Evolutionary conservation across 1,284 basidiomycete genomes (phyloP), one percentile per base, ranked within the genome.

Genomic region (Erythrobasidium hasegawianum): DNA sequence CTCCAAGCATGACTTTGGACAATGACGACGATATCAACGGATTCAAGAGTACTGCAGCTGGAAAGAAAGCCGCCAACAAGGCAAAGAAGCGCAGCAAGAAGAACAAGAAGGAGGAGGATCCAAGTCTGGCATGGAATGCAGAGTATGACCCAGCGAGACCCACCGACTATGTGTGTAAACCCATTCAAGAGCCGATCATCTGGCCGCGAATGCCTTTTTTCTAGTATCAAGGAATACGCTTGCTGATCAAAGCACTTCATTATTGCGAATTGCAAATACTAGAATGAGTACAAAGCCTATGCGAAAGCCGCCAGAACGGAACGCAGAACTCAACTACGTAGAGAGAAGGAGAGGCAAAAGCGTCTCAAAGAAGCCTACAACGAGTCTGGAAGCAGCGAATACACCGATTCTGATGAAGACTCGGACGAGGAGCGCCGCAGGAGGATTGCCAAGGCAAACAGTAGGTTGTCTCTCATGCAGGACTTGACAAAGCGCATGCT

Each of bases 21-120:
- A 65, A 68, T 10, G 88, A 90, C 69, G 89, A 90, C 70, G 88
- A 92, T 69, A 81, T 92, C 68, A 92, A 92, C 67, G 89, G 89
- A 0, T 92, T 87, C 59, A 68, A 68, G 8, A 57, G 57, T 16
- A 71, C 71, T 1, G 67, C 69, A 56, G 71, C 70, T 22, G 76
- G 75, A 80, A 7, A 75, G 80, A 72, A 78, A 83, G 77, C 47
- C 9, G 26, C 18, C 11, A 22, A 27, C 27, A 49, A 57, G 16
- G 68, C 61, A 50, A 68, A 70, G 62, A 71, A 69, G 59, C 33
- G 57, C 10, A 68, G 66, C 18, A 69, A 67, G 7, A 57, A 47
- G 22, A 59, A 62, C 27, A 69, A 62, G 45, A 54, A n/a, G 24
- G 54, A 62, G 18, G 70, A 73, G 16, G 71, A 73, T 52, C 71